A percentile compares a stretch with the other conserved stretches of the same genome.
These are phyloP conservation scores for Microdochium paspali DNA, from an alignment of 2,329 filamentous ascomycete genomes.

Conservation along the genomic window DNA sequence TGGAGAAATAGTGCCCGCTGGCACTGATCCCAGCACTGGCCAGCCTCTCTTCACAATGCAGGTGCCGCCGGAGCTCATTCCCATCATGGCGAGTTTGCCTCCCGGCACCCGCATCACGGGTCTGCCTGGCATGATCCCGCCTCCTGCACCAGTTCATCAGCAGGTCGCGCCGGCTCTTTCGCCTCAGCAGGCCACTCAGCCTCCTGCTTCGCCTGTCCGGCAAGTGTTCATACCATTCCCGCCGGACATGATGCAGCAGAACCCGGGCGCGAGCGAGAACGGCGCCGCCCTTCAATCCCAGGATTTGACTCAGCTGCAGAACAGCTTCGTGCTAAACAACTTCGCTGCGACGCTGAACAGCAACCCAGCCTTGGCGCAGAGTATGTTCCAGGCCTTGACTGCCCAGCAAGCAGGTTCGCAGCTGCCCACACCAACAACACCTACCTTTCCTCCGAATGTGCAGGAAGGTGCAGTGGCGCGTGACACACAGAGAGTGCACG, in stretches of 20 bases:
- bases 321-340: too few relatives aligned
- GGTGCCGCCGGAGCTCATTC: not conserved
- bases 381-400: not conserved
- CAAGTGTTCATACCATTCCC: too few relatives aligned
- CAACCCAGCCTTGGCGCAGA: not conserved
- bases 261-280: not conserved
- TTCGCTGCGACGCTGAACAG: too few relatives aligned
- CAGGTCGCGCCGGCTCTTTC: too few relatives aligned
- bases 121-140: not conserved
- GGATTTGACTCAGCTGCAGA: too few relatives aligned
- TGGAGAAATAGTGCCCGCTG: not conserved
- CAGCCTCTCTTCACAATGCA: not conserved
- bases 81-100: not conserved
- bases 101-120: not conserved
- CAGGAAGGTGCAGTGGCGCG: too few relatives aligned
- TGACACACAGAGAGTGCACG: too few relatives aligned
- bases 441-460: not conserved
- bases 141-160: too few relatives aligned
- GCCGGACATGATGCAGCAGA: not conserved
- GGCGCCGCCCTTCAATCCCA: too few relatives aligned
- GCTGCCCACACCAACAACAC: not conserved
- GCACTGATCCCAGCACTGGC: not conserved
- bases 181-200: too few relatives aligned
- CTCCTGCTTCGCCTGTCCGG: too few relatives aligned
- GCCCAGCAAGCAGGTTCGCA: not conserved